Conservation (phyloP, 345 rosid genomes). For the Gossypium australe region DNA sequence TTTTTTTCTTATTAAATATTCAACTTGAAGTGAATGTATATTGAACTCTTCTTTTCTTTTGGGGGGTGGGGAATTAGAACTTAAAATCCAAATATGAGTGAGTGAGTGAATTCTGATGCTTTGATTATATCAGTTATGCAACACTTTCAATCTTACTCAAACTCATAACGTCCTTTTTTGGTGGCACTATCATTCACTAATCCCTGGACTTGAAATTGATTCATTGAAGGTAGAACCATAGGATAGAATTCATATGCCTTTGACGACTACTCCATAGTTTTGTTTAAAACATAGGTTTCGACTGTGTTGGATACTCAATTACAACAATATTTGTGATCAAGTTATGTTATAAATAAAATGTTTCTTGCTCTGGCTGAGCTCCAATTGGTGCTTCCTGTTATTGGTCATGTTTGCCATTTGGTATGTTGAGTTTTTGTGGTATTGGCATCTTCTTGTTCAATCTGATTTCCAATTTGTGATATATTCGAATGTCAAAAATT, state of each 20-base stretch:
- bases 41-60: no score
- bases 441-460: not conserved
- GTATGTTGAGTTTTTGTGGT: not conserved
- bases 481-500: not conserved
- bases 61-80: no score
- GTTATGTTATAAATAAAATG: no score
- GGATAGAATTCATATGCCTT: not conserved
- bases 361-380: no score
- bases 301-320: not conserved
- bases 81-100: no score
- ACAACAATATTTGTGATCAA: no score
- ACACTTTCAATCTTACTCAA: not conserved
- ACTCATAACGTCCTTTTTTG: not conserved
- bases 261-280: not conserved
- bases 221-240: not conserved
- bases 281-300: not conserved
- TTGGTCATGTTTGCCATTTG: not conserved
- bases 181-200: not conserved
- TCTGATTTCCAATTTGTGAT: not conserved
- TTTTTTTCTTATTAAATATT: not conserved
- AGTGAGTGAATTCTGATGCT: not conserved
- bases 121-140: not conserved
- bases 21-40: no score
- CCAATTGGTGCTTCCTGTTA: not conserved
- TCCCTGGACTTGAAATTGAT: not conserved